These are phyloP conservation scores for Eimeria acervulina DNA, from an alignment of 169 alveolate species.

Conservation along the genomic window DNA sequence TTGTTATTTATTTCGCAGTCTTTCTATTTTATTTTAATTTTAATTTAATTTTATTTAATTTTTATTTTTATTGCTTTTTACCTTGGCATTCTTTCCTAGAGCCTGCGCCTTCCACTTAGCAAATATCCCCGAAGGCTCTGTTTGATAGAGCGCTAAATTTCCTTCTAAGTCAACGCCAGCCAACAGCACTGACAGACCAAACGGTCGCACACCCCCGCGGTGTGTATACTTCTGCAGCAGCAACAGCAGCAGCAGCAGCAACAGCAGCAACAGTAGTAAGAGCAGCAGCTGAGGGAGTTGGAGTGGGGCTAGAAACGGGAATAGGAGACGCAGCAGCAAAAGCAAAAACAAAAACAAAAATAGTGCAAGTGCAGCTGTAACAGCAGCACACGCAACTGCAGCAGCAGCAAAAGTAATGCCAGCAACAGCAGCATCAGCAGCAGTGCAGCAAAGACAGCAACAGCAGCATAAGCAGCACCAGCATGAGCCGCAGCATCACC, in stretches of 20 bases:
- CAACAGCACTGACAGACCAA: constrained; percentile 98
- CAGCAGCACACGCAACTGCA: no score
- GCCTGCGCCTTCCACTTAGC: constrained; percentile 98
- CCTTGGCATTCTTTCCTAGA: constrained; percentile 98
- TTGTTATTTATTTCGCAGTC: no score
- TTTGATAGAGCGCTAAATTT: constrained; percentile 91
- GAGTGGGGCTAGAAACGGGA: neutral
- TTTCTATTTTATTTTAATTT: no score
- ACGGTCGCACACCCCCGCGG: constrained; percentile 99
- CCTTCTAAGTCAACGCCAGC: constrained; percentile 92
- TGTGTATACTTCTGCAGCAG: constrained; percentile 95
- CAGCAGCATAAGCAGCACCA: no score
- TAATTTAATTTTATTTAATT: no score
- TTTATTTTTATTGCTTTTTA: constrained; percentile 14
- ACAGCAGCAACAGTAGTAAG: neutral
- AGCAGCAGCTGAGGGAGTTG: neutral
- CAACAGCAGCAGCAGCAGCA: neutral
- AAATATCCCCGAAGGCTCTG: constrained; percentile 99
- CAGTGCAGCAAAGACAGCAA: no score
- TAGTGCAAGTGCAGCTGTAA: no score
- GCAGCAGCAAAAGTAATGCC: no score
- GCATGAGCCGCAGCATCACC: no score
- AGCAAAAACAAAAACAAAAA: no score
- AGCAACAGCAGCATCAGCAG: no score
- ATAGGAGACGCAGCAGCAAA: neutral